These are phyloP conservation scores for Schizophyllum commune DNA, from an alignment of 1,284 basidiomycete genomes.

Conservation along the genomic window DNA sequence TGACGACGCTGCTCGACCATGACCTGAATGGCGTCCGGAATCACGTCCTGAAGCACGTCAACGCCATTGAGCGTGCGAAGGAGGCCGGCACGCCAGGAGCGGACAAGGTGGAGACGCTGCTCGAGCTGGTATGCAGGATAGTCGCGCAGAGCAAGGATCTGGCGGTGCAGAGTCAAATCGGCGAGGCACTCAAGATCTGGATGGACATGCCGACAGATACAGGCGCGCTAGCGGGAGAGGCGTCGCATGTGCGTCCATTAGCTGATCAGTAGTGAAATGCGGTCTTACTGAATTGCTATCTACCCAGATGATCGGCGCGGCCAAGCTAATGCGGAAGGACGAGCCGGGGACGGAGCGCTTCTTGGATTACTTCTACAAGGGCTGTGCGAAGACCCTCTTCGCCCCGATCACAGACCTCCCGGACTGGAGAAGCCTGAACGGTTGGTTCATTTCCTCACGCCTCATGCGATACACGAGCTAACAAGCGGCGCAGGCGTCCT, in stretches of 20 bases:
- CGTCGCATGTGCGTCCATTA: conserved; percentile 21
- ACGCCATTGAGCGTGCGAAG: conserved; percentile 55
- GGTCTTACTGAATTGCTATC: not conserved
- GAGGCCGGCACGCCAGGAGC: conserved; percentile 44
- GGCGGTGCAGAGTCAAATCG: conserved; percentile 86
- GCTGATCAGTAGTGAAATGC: not conserved
- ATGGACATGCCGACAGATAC: conserved; percentile 60
- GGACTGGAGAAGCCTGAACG: conserved; percentile 59
- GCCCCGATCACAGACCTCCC: conserved; percentile 75
- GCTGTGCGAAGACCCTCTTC: conserved; percentile 69
- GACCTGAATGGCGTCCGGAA: conserved; percentile 82
- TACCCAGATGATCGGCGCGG: not conserved
- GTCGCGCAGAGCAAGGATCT: conserved; percentile 76
- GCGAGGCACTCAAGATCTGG: conserved; percentile 83
- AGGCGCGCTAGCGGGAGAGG: conserved; percentile 25
- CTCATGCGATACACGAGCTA: not conserved
- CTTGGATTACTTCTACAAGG: conserved; percentile 87
- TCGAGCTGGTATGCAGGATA: conserved; percentile 70
- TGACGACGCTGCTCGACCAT: conserved; percentile 86
- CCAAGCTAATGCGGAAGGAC: conserved; percentile 43
- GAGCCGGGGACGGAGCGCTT: conserved; percentile 85
- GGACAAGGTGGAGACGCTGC: conserved; percentile 65
- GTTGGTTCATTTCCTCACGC: conserved; percentile 28
- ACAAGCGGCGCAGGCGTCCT: conserved; percentile 22
- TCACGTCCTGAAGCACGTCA: conserved; percentile 78